Base-by-base conservation (phyloP, 2,329 filamentous ascomycete genomes). In the Grosmannia serpens region DNA sequence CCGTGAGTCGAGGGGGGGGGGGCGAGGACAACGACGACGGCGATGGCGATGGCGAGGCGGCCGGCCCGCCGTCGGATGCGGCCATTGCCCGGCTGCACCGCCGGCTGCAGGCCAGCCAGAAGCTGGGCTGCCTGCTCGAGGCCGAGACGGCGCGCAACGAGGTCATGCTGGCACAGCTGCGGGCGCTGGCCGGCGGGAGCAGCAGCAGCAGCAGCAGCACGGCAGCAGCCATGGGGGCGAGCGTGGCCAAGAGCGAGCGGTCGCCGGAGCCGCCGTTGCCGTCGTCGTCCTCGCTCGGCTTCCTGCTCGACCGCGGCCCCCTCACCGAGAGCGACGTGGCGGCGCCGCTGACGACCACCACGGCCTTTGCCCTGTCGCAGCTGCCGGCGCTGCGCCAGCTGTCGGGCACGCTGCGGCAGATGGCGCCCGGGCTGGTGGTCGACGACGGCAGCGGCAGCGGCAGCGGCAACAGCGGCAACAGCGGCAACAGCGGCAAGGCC, bases 361-460 rank as follows among this genome's bases (percentile, higher is more conserved):
- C 87, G 0, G 80, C 83, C 20, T 96, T 96, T 70, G 85, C 89
- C 0, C 78, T 95, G 24, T 88, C 87, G 2, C 92, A 97, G 69
- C 77, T 96, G 24, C 89, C 90, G 31, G 84, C 89, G 0, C 76
- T 99, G 52, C 84, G 88, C 60, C 75, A 83, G 9, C 76, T 95
- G 26, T 82, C 79, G 3, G 69, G 71, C 4, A 75, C 75, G 9
- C 75, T 96, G 54, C 77, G 82, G 11, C 78, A 81, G 15, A 74
- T 96, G 41, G 76, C 85, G 61, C 84, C 88, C 0, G 83, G 86
- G 60, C 73, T 95, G 70, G 53, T 3, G 13, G 31, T 24, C 26
- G 35, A 15, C 49, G 44, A 50, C n/a, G 22, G 22, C 4, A 5
- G 56, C 58, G 31, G 55, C 54, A 61, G 62, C 33, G 38, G 51